Evolutionary conservation across 225 moss, liverwort and hornwort genomes (phyloP), one percentile per base, ranked within the genome.

Genomic region (Bryum argenteum): DNA sequence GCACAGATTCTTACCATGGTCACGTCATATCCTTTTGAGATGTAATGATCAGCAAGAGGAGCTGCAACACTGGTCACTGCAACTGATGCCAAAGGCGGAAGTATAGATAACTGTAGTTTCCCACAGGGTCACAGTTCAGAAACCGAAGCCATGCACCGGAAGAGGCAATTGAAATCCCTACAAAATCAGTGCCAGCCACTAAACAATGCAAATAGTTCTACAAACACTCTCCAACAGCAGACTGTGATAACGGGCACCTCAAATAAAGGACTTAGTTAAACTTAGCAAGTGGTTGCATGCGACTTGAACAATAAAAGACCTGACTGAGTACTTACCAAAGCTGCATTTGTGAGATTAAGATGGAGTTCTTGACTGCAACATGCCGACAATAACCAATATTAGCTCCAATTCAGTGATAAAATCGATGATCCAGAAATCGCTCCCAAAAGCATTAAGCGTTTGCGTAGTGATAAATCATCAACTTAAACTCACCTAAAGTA

Each of bases 21-120:
- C 14, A 85, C 67, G 20, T 88, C 88, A 60, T 80, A 65, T 59
- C 79, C 84, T 75, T 61, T 61, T 33, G 81, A 79, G 38, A 82
- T 84, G 13, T 79, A 81, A 62, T 75, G 47, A 68, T 88, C 88
- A 26, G 88, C 88, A 54, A 87, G 79, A 63, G 87, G 83, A 78
- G 71, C 88, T 71, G 87, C 87, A 67, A 79, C 48, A 54, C 76
- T 78, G 56, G 57, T 37, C 9, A 57, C 74, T 21, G 74, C 57
- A 65, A 74, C 65, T 37, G 65, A 65, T 3, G 73, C 77, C 70
- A 88, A 62, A 22, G 88, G 88, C 19, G 88, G 82, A 47, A 88
- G 77, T 63, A 88, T 84, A 21, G 88, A 82, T 16, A 88, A 18
- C 88, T 88, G 66, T 0, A 58, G 63, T 69, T 38, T 69, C 65